These are phyloP conservation scores for Oryza coarctata DNA, from an alignment of 176 grass and related monocot species.

Conservation along the genomic window DNA sequence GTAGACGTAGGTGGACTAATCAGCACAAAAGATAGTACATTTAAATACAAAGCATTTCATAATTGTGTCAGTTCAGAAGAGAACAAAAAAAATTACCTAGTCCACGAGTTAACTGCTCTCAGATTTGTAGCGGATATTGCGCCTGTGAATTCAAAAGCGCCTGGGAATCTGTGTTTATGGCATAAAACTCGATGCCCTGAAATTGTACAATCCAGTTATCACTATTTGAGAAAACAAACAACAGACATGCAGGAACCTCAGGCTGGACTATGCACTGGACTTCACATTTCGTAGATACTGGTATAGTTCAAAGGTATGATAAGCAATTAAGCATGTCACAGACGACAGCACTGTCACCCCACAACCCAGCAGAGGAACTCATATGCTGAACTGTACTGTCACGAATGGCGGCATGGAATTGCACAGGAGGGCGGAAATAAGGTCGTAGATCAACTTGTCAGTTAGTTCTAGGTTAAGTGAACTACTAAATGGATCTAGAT, in stretches of 20 bases:
- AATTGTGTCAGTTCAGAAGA: neutral
- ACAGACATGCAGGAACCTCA: neutral
- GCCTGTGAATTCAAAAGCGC: constrained; percentile 82
- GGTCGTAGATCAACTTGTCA: neutral
- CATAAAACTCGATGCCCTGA: constrained; percentile 91
- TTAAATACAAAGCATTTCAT: neutral
- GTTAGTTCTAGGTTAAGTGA: neutral
- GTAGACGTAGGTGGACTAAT: too few relatives aligned
- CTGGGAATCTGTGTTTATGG: constrained; percentile 94
- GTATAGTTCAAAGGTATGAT: neutral
- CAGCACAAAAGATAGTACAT: neutral
- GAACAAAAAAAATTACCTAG: constrained; percentile 58
- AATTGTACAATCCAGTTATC: constrained; percentile 35
- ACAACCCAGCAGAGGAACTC: neutral
- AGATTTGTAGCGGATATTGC: constrained; percentile 84
- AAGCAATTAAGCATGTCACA: neutral
- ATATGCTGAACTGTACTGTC: neutral
- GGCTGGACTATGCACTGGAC: neutral
- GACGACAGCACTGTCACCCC: neutral
- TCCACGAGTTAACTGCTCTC: constrained; percentile 90
- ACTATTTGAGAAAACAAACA: neutral
- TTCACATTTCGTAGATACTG: neutral
- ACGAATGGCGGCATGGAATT: neutral
- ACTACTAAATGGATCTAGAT: constrained; percentile 27
- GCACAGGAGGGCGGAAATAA: neutral